A percentile compares a stretch with the other conserved stretches of the same genome.
These are phyloP conservation scores for Candida sp. DNA, from an alignment of 1,139 yeast genomes.

Conservation along the genomic window DNA sequence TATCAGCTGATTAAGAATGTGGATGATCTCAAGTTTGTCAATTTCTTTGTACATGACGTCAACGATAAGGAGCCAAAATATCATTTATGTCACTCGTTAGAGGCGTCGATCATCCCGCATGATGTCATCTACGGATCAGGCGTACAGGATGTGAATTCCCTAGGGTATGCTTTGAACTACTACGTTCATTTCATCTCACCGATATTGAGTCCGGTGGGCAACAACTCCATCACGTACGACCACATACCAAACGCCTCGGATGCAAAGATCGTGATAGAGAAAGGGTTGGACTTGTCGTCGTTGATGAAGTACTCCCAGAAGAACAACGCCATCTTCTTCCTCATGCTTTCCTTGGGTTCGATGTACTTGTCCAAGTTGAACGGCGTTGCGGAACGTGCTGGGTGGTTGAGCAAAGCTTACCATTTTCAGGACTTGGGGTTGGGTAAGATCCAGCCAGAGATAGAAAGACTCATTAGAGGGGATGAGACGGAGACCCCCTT, in stretches of 20 bases:
- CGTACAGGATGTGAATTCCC: constrained; percentile 16
- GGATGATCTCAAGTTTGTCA: constrained; percentile 22
- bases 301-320: constrained; percentile 29
- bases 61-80: constrained; percentile 1
- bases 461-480: constrained; percentile 11
- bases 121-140: constrained; percentile 19
- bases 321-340: constrained; percentile 26
- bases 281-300: constrained; percentile 25
- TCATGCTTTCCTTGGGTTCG: constrained; percentile 29
- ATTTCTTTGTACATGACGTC: constrained; percentile 19
- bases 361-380: constrained; percentile 25
- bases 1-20: constrained; percentile 18
- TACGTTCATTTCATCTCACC: constrained; percentile 31
- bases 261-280: constrained; percentile 21
- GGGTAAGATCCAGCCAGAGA: constrained; percentile 14
- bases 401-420: constrained; percentile 23
- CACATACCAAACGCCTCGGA: constrained; percentile 9
- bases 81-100: constrained; percentile 13
- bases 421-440: constrained; percentile 23
- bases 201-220: constrained; percentile 30
- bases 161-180: constrained; percentile 28
- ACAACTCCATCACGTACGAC: constrained; percentile 17
- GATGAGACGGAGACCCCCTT: constrained; percentile 2
- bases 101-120: constrained; percentile 22
- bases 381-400: constrained; percentile 12